Evolutionary conservation across 768 basidiomycete species (phyloP).

Genomic region (Phylloporus arenicola): DNA sequence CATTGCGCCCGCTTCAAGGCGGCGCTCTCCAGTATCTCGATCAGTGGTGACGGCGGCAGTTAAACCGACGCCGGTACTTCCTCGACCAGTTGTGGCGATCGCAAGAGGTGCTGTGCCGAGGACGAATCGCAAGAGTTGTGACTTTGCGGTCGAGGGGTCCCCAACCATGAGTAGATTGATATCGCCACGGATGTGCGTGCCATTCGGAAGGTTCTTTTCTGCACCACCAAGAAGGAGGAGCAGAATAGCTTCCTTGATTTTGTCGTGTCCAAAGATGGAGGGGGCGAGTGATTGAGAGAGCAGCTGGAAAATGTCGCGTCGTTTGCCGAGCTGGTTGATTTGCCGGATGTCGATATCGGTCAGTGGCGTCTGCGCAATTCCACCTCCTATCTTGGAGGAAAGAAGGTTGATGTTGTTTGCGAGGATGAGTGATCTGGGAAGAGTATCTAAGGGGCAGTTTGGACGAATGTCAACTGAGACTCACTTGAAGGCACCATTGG

Average conservation of each 20-base stretch:
- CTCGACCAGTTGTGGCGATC: constrained; percentile 96
- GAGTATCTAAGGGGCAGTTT: constrained; percentile 8
- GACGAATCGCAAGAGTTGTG: constrained; percentile 92
- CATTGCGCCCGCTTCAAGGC: constrained; percentile 98
- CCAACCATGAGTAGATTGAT: constrained; percentile 99
- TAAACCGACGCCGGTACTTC: constrained; percentile 97
- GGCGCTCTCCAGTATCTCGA: constrained; percentile 93
- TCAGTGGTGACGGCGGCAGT: constrained; percentile 98
- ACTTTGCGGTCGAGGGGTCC: constrained; percentile 98
- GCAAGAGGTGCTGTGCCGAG: constrained; percentile 94
- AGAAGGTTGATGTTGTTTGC: constrained; percentile 95
- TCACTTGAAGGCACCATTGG: constrained; percentile 91
- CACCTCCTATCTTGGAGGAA: constrained; percentile 91
- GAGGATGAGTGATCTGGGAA: constrained; percentile 76
- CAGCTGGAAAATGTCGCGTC: constrained; percentile 78
- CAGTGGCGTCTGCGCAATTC: constrained; percentile 86
- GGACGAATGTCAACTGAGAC: constrained; percentile 18
- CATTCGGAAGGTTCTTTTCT: constrained; percentile 96
- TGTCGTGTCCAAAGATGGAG: constrained; percentile 94
- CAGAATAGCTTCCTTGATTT: constrained; percentile 91
- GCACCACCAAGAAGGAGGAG: constrained; percentile 92
- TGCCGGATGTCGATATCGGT: constrained; percentile 93
- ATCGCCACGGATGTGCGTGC: constrained; percentile 97
- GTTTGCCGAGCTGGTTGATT: constrained; percentile 91
- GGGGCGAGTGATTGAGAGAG: constrained; percentile 95